Evolutionary conservation across 2,329 filamentous ascomycete species (phyloP), one percentile per base, ranked within the genome.

Genomic region (Emericellopsis cladophorae): DNA sequence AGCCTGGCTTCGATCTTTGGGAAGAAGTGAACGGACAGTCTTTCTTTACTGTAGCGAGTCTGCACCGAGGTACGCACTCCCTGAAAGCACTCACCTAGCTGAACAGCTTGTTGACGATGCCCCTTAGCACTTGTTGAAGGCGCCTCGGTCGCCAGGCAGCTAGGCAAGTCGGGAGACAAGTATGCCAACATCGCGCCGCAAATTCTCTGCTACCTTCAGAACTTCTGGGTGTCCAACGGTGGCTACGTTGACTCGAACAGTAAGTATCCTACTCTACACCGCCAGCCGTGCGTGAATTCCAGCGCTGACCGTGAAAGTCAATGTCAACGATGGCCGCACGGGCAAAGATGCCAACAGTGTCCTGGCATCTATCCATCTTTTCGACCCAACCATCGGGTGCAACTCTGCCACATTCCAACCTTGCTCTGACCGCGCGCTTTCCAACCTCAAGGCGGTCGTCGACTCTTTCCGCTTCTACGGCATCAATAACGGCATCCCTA

Each of bases 391-490:
- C 6, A 72, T 74, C 1, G 68, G 66, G 22, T 88, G 84, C 49
- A 78, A 85, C 50, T 72, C 75, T 37, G 64, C 66, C 4, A 87
- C 83, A 4, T 89, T 89, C 65, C 84, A 89, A 59, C 84, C 85
- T 8, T 89, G 83, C 63, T 84, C 78, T 24, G 66, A 76, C 45
- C 66, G 63, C 42, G 77, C 80, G 2, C 67, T 92, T 22, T 72
- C 82, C 16, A 92, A 85, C 54, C 83, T 86, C 62, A 89, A 89
- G 60, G 72, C 69, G 2, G 73, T 84, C 5, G 77, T 79, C 0
- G 82, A 89, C 55, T 79, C 82, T 0, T 90, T 92, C 69, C 77
- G 85, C 18, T 78, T 77, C 65, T 89, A 89, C 57, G 53, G 59
- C 12, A 68, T 90, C 60, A 92, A 92, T 63, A 65, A 62, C 5